Base-by-base conservation (phyloP, 306 rosid species). In the Urtica urens region DNA sequence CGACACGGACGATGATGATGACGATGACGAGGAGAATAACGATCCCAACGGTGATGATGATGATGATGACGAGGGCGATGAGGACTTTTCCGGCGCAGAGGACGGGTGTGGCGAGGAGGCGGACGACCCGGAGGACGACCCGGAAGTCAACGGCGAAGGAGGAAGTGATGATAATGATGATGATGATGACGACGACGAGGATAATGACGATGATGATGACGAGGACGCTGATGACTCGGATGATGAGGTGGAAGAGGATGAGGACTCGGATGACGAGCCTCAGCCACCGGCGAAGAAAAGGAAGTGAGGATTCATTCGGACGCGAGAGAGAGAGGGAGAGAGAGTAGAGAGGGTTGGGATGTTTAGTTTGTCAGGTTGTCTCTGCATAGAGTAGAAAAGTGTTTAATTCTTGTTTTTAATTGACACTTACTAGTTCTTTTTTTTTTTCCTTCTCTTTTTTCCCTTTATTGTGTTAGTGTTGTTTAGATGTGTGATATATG, bases 241-340 rank as follows among this genome's bases (percentile, higher is more conserved):
- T 0, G 94, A 81, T 0, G 86, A 80, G 0, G 93, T 69, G 0
- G 84, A 76, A 0, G 86, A 76, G 0, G 86, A 76, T 0, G 80
- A 78, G 0, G 93, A 78, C 0, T 8, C 83, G 73, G 61, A 53
- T 65, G n/a, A n/a, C n/a, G n/a, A n/a, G 62, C 76, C 67, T 1
- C 84, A 79, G 59, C 94, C 94, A 55, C 93, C 94, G 15, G 43
- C 77, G 1, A 87, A 87, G 63, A 87, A 70, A 81, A 75, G 75
- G 76, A 87, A 87, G 81, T 87, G 81, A 80, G 64, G 55, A 51
- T 40, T n/a, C n/a, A 31, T 31, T 31, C 10, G 10, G n/a, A 16
- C 35, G 16, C 34, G 57, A 57, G 17, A 47, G 47, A 53, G 57
- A 57, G 17, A 47, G 47, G 53, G 21, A 14, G 21, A 49, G 7